Evolutionary conservation across 2,329 filamentous ascomycete species (phyloP).

Genomic region (Pseudocercospora fuligena): DNA sequence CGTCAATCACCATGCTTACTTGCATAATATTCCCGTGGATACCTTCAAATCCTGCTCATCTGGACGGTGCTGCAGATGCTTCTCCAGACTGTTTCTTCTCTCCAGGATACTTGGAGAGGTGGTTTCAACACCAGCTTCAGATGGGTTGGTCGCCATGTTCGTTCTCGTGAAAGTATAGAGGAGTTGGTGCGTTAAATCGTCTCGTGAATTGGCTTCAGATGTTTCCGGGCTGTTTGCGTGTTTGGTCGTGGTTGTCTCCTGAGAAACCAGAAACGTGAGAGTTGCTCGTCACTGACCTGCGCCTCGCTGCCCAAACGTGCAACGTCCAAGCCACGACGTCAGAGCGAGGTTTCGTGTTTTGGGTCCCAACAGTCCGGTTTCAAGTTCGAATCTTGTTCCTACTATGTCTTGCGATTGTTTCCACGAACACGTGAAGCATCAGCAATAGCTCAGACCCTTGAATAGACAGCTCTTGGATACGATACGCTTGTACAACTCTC

Average conservation of each 20-base stretch:
- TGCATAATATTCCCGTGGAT: background rate
- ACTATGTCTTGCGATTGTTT: background rate
- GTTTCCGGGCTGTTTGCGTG: background rate
- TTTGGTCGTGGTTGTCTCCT: background rate
- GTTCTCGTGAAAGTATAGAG: background rate
- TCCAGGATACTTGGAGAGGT: slow-evolving; percentile 24
- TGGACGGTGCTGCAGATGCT: slow-evolving; percentile 51
- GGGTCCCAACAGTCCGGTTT: background rate
- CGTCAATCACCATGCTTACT: background rate
- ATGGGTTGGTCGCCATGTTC: slow-evolving; percentile 20
- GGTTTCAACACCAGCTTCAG: slow-evolving; percentile 23
- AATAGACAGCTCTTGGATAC: background rate
- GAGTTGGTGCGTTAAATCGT: background rate
- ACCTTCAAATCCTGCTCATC: slow-evolving; percentile 65
- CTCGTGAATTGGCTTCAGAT: background rate
- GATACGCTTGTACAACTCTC: background rate
- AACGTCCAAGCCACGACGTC: slow-evolving; percentile 6
- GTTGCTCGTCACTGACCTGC: background rate
- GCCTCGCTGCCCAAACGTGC: slow-evolving; percentile 6
- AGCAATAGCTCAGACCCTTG: slow-evolving; percentile 8
- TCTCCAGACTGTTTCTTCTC: slow-evolving; percentile 29
- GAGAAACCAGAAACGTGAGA: background rate
- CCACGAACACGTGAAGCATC: slow-evolving; percentile 3
- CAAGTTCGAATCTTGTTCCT: slow-evolving; percentile 1
- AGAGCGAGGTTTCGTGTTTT: slow-evolving; percentile 1